These are phyloP conservation scores for Arthrinium puccinioides DNA, from an alignment of 2,329 filamentous ascomycete genomes.

Conservation along the genomic window DNA sequence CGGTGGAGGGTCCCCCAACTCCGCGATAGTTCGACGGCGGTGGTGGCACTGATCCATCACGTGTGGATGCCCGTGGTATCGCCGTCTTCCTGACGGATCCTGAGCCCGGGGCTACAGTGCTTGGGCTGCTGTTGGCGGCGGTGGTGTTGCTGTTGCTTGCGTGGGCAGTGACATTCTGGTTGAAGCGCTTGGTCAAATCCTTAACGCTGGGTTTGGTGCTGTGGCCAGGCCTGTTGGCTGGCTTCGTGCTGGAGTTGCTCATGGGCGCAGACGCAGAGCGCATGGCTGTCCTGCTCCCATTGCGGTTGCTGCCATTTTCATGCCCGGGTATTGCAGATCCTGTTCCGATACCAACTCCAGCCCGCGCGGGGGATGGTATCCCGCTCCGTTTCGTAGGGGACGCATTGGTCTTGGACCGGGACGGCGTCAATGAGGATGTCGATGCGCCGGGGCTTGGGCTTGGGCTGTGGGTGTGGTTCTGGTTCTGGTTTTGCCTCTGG, in stretches of 20 bases:
- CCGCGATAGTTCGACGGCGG: constrained; percentile 23
- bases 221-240: no score
- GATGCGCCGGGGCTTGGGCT: constrained; percentile 26
- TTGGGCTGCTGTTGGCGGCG: constrained; percentile 24
- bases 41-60: constrained; percentile 26
- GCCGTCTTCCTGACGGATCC: constrained; percentile 26
- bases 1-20: constrained; percentile 11
- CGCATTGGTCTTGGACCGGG: constrained; percentile 19
- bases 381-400: constrained; percentile 40
- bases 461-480: constrained; percentile 36
- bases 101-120: no score
- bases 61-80: constrained; percentile 24
- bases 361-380: no score
- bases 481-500: constrained; percentile 34
- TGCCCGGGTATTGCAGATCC: no score
- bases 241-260: constrained; percentile 27
- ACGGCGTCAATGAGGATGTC: background rate
- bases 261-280: constrained; percentile 52
- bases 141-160: constrained; percentile 8
- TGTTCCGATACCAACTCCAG: no score
- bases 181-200: constrained; percentile 73
- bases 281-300: constrained; percentile 23
- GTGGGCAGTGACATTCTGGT: constrained; percentile 43
- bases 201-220: constrained; percentile 74
- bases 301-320: no score